Evolutionary conservation across 129 eudicot genomes (phyloP), one percentile per base, ranked within the genome.

Genomic region (Flaveria ramosissima): DNA sequence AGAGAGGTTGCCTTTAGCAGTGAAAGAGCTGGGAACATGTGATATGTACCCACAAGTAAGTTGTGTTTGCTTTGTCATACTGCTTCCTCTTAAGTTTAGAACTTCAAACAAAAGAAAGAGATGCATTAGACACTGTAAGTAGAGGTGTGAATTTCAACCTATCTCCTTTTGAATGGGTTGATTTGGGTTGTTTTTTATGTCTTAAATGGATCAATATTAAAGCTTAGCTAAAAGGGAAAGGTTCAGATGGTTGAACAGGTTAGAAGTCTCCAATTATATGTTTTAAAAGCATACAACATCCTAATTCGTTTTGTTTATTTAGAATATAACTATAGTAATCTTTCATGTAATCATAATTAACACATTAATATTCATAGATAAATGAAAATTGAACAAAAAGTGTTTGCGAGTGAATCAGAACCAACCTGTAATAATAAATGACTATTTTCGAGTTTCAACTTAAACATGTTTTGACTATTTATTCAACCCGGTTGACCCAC

Each of bases 31-130:
- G 89, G 98, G 98, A 62, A 86, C 92, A 17, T 93, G 98, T 78
- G 98, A 93, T 73, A 88, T 93, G 72, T 93, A 93, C 77, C 98
- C 98, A 10, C 98, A 93, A 85, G 98, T 93, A 45, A 79, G 89
- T 78, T 82, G 70, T 41, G 51, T 24, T 73, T 77, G 9, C 45
- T 76, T 24, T 77, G 13, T 59, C 20, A 26, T 59, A 36, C 20
- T 14, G 12, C 43, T 78, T 71, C 5, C 13, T 48, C 13, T 48
- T 12, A 64, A 27, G 68, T 62, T 27, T 62, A 13, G 16, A 27
- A 62, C 20, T 27, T 32, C 62, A 47, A 70, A 75, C 55, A 63
- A 63, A 9, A 32, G 73, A 76, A 47, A 51, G 45, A 63, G 69
- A 63, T 30, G 69, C 67, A 12, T 24, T 26, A 24, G 67, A 61